phyloP scores from a whole-genome alignment of 352 stramenopile species.

The Phytophthora colocasiae region DNA sequence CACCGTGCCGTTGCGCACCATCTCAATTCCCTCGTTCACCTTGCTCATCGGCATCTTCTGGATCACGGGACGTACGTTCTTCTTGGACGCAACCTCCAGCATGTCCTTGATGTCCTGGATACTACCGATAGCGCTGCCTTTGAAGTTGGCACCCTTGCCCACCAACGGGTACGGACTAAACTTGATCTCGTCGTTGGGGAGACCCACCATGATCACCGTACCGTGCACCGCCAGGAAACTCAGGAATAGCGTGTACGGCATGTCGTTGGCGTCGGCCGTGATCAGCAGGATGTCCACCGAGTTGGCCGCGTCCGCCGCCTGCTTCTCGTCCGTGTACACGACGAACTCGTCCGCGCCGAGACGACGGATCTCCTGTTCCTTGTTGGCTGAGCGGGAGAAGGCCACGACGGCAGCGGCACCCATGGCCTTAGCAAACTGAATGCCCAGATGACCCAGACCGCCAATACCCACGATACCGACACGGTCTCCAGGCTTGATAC shows the following conservation, averaged over 20 bases:
- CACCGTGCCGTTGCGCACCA: not conserved
- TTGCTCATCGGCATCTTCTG: constrained; percentile 62
- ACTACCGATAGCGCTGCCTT: constrained; percentile 56
- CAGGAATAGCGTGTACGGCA: constrained; percentile 60
- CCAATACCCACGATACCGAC: constrained; percentile 86
- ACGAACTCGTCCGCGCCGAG: constrained; percentile 76
- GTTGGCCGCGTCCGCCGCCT: constrained; percentile 22
- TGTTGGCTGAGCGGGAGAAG: constrained; percentile 70
- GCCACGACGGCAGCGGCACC: constrained; percentile 61
- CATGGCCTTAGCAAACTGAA: constrained; percentile 84
- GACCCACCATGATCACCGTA: constrained; percentile 71
- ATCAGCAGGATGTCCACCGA: constrained; percentile 77
- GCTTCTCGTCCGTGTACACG: constrained; percentile 52
- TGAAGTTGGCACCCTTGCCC: constrained; percentile 42
- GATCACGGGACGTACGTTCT: constrained; percentile 72
- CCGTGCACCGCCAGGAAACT: constrained; percentile 61
- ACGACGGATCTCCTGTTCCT: constrained; percentile 55
- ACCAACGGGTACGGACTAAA: constrained; percentile 64
- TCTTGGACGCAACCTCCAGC: constrained; percentile 81
- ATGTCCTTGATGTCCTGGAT: constrained; percentile 83
- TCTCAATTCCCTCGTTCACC: constrained; percentile 49
- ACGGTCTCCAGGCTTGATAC: constrained; percentile 53
- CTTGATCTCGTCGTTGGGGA: constrained; percentile 67
- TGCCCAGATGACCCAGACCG: constrained; percentile 83
- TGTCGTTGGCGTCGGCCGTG: constrained; percentile 66